These are phyloP conservation scores for Saccharomycopsis sp. DNA, from an alignment of 805 yeast genomes.

Conservation along the genomic window DNA sequence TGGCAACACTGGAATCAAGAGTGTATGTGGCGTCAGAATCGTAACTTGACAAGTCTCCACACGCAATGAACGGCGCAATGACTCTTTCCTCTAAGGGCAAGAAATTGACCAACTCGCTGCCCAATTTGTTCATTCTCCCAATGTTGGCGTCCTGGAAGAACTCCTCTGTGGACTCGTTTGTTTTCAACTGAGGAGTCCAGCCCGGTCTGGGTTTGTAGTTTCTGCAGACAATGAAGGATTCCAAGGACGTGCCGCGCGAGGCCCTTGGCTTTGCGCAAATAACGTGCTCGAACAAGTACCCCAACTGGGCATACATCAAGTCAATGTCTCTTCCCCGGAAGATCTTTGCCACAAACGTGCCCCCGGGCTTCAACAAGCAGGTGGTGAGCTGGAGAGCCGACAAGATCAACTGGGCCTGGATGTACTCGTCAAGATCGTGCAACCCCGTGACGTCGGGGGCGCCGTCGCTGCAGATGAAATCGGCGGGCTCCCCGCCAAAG, in stretches of 20 bases:
- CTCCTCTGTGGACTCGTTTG: slow-evolving; percentile 63
- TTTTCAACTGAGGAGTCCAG: slow-evolving; percentile 65
- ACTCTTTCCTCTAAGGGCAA: slow-evolving; percentile 55
- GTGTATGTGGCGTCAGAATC: slow-evolving; percentile 94
- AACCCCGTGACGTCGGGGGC: slow-evolving; percentile 98
- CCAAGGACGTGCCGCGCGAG: slow-evolving; percentile 89
- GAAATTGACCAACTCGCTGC: slow-evolving; percentile 34
- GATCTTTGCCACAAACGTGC: slow-evolving; percentile 90
- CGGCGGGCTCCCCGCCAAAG: slow-evolving; percentile 90
- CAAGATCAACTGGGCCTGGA: slow-evolving; percentile 87
- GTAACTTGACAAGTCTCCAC: slow-evolving; percentile 81
- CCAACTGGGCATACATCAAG: slow-evolving; percentile 83
- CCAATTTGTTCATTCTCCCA: slow-evolving; percentile 30
- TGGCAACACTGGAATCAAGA: slow-evolving; percentile 25
- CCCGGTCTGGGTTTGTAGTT: slow-evolving; percentile 78
- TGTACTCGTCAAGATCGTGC: slow-evolving; percentile 93
- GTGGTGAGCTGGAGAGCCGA: slow-evolving; percentile 90
- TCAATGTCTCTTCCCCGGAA: slow-evolving; percentile 96
- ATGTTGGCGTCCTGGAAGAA: slow-evolving; percentile 59
- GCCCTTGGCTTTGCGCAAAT: slow-evolving; percentile 95
- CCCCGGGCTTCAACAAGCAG: slow-evolving; percentile 80
- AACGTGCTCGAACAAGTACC: slow-evolving; percentile 75
- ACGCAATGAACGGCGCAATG: slow-evolving; percentile 88
- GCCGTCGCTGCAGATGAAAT: slow-evolving; percentile 93
- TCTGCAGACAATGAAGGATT: slow-evolving; percentile 86